Evolutionary conservation across 192 early-diverging fungal genomes (phyloP).

Genomic region (Backusella psychrophila): DNA sequence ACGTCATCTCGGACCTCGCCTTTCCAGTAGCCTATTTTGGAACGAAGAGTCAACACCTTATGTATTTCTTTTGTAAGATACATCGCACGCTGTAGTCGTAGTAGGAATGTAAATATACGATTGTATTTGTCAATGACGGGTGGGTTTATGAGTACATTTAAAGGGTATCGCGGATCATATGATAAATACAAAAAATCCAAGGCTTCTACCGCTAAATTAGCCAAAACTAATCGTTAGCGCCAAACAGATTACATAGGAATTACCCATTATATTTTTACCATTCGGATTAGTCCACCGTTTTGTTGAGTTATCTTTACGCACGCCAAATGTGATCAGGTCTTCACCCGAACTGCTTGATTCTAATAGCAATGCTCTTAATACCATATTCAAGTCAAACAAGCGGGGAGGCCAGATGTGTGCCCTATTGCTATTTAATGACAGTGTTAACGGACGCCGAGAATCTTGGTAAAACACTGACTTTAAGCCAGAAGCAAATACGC

Average conservation of each 20-base stretch:
- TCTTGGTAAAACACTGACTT: slow-evolving; percentile 31
- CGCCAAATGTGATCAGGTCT: slow-evolving; percentile 9
- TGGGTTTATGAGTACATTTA: slow-evolving; percentile 43
- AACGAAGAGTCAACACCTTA: slow-evolving; percentile 24
- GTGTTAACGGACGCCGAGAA: background rate
- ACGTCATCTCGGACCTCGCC: background rate
- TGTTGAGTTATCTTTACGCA: background rate
- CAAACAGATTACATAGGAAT: background rate
- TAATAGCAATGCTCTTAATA: slow-evolving; percentile 30
- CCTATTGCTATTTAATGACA: background rate
- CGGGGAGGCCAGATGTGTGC: slow-evolving; percentile 24
- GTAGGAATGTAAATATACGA: slow-evolving; percentile 45
- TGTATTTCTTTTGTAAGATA: slow-evolving; percentile 36
- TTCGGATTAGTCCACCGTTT: slow-evolving; percentile 37
- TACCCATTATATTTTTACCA: slow-evolving; percentile 21
- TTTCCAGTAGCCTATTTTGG: slow-evolving; percentile 9
- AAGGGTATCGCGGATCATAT: slow-evolving; percentile 44
- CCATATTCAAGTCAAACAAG: slow-evolving; percentile 20
- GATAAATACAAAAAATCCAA: slow-evolving; percentile 49
- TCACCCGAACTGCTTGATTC: slow-evolving; percentile 17
- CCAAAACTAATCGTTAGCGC: background rate
- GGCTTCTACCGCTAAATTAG: slow-evolving; percentile 32
- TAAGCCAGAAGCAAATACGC: slow-evolving; percentile 37
- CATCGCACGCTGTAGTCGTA: slow-evolving; percentile 40
- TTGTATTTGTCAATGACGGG: slow-evolving; percentile 43